phyloP scores from a whole-genome alignment of 2,329 filamentous ascomycete genomes.

The Ophiocordyceps unilateralis region DNA sequence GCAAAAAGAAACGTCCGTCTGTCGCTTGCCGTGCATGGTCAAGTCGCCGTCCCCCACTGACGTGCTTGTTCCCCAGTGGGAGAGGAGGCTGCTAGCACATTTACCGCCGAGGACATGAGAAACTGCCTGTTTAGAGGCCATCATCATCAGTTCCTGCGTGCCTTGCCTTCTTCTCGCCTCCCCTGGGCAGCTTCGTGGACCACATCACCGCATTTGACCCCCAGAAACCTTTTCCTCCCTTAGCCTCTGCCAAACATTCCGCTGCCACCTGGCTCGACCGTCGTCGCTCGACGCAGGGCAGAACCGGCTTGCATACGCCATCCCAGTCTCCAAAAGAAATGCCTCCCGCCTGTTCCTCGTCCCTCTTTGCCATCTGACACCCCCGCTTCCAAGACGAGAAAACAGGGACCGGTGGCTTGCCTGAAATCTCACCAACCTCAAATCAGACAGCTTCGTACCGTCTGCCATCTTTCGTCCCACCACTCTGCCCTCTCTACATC shows the following conservation, averaged over 20 bases:
- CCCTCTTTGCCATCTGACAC: constrained; percentile 6
- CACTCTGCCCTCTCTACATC: constrained; percentile 4
- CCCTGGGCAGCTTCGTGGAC: constrained; percentile 1
- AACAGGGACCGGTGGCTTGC: not conserved
- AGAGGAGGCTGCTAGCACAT: not conserved
- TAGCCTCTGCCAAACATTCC: constrained; percentile 1
- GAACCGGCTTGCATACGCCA: constrained; percentile 14
- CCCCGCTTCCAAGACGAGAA: not conserved
- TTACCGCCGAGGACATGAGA: not conserved
- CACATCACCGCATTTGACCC: constrained; percentile 1
- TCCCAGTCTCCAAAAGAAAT: constrained; percentile 17
- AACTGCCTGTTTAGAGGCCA: constrained; percentile 1
- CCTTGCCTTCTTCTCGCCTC: not conserved
- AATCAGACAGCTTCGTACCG: constrained; percentile 5
- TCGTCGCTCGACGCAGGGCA: constrained; percentile 12
- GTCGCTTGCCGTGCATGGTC: constrained; percentile 2
- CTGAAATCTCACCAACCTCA: constrained; percentile 8
- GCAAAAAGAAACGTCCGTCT: constrained; percentile 1
- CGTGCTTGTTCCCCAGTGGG: constrained; percentile 4
- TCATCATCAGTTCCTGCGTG: not conserved
- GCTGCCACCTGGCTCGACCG: constrained; percentile 3
- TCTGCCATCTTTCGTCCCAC: constrained; percentile 3
- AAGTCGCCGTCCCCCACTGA: constrained; percentile 1
- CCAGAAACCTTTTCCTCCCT: constrained; percentile 2
- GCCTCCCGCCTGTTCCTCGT: constrained; percentile 11